Percentiles rank a stretch among this genome's conserved stretches.
phyloP scores from a whole-genome alignment of 2,329 filamentous ascomycete genomes.

The Xylaria polymorpha region DNA sequence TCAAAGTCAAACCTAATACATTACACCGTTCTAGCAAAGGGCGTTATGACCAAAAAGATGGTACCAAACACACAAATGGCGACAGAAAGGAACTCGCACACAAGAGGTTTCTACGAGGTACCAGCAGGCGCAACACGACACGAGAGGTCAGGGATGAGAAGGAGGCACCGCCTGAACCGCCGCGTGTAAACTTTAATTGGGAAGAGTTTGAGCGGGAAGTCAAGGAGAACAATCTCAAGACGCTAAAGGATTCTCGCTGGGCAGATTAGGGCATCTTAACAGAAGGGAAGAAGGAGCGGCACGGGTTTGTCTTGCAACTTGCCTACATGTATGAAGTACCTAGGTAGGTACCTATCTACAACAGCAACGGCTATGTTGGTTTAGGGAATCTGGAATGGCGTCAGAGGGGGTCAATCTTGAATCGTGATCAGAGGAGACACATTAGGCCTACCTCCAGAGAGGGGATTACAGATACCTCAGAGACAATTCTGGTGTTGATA shows the following conservation, averaged over 20 bases:
- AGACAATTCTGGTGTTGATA: not conserved
- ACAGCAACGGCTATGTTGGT: no score
- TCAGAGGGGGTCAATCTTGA: no score
- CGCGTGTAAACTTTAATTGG: not conserved
- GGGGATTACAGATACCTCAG: no score
- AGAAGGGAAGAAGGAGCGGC: not conserved
- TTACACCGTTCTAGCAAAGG: not conserved
- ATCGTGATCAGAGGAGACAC: no score
- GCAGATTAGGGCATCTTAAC: not conserved
- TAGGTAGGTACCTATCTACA: not conserved
- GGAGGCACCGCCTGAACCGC: not conserved
- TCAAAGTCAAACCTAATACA: no score
- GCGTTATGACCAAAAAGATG: not conserved
- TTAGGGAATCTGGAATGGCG: no score
- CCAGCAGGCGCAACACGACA: not conserved
- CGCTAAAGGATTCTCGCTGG: constrained; percentile 1
- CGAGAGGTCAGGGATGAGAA: not conserved
- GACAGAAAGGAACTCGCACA: not conserved
- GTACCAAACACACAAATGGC: no score
- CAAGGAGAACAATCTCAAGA: constrained; percentile 3
- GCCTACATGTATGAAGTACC: no score
- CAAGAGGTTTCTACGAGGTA: not conserved
- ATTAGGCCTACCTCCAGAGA: no score
- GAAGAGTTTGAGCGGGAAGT: constrained; percentile 17
- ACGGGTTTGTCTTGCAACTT: not conserved